Conservation (phyloP, 2,329 filamentous ascomycete species). For the Trichoderma semiorbis region DNA sequence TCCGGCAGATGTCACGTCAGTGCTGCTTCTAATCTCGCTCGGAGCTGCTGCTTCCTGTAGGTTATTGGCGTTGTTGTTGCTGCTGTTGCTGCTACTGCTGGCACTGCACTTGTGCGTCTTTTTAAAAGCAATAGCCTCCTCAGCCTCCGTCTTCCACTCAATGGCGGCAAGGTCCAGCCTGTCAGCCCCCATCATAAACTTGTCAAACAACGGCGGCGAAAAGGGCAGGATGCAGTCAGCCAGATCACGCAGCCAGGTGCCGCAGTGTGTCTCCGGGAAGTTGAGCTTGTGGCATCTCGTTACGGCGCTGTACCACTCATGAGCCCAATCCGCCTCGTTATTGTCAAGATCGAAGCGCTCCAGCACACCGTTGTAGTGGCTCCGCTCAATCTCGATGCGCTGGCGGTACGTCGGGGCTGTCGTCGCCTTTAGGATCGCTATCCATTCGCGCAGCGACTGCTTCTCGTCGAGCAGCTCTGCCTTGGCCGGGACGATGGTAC, state of each 20-base stretch:
- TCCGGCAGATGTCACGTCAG: background rate
- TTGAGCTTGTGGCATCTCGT: slow-evolving; percentile 12
- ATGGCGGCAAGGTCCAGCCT: slow-evolving; percentile 12
- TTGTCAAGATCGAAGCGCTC: slow-evolving; percentile 7
- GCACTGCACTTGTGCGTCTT: background rate
- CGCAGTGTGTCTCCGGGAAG: slow-evolving; percentile 14
- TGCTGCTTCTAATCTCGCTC: background rate
- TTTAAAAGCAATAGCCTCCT: background rate
- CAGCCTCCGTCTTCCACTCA: slow-evolving; percentile 14
- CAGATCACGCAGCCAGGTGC: slow-evolving; percentile 14
- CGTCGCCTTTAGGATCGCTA: background rate
- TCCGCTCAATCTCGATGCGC: slow-evolving; percentile 11
- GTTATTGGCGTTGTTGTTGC: background rate
- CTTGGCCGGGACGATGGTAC: slow-evolving; percentile 1
- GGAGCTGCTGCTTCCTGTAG: background rate
- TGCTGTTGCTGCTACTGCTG: background rate
- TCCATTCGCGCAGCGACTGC: slow-evolving; percentile 7
- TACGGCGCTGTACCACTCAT: slow-evolving; percentile 13
- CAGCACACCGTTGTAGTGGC: slow-evolving; percentile 9
- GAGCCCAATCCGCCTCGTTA: slow-evolving; percentile 7
- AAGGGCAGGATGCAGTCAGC: slow-evolving; percentile 9
- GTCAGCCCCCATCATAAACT: slow-evolving; percentile 10
- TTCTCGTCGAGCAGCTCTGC: slow-evolving; percentile 8
- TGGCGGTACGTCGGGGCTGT: slow-evolving; percentile 14
- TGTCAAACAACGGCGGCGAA: slow-evolving; percentile 1